Conservation (phyloP, 2,329 filamentous ascomycete genomes). For the Eurotiales sp. region DNA sequence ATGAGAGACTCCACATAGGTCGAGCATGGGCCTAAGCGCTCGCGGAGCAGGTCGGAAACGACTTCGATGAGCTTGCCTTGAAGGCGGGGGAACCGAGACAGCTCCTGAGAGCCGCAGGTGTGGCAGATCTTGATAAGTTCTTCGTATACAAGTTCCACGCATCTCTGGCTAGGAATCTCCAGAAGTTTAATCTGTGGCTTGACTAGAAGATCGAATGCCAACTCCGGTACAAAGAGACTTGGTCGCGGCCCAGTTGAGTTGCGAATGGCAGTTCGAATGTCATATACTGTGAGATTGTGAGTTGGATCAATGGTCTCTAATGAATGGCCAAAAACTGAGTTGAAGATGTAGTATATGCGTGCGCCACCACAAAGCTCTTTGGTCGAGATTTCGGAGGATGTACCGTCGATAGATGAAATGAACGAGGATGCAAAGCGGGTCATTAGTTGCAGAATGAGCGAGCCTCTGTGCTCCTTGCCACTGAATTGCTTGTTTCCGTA, state of each 20-base stretch:
- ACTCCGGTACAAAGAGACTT: slow-evolving; percentile 93
- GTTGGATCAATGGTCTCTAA: slow-evolving; percentile 95
- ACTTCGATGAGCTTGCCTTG: slow-evolving; percentile 98
- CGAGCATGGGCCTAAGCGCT: slow-evolving; percentile 84
- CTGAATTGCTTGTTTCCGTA: slow-evolving; percentile 98
- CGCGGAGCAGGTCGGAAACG: slow-evolving; percentile 89
- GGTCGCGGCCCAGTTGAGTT: slow-evolving; percentile 96
- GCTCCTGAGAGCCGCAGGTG: slow-evolving; percentile 92
- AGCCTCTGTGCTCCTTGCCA: slow-evolving; percentile 93
- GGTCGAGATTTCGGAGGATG: slow-evolving; percentile 95
- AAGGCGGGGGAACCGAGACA: slow-evolving; percentile 84
- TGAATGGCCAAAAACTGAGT: slow-evolving; percentile 95
- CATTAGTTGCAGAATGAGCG: slow-evolving; percentile 94
- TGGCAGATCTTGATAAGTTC: slow-evolving; percentile 99
- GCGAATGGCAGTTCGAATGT: slow-evolving; percentile 94
- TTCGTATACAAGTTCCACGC: slow-evolving; percentile 96
- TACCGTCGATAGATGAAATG: slow-evolving; percentile 97
- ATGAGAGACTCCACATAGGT: slow-evolving; percentile 94
- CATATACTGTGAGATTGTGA: slow-evolving; percentile 85
- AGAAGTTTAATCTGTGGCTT: slow-evolving; percentile 98
- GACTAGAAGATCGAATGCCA: slow-evolving; percentile 94
- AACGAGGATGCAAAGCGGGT: slow-evolving; percentile 97
- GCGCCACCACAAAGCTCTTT: slow-evolving; percentile 95
- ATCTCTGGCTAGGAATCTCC: slow-evolving; percentile 90
- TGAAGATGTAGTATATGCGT: slow-evolving; percentile 98